A percentile compares a stretch with the other conserved stretches of the same genome.
These are phyloP conservation scores for Trichoderma erinaceum DNA, from an alignment of 495 filamentous ascomycete genomes.

Conservation along the genomic window DNA sequence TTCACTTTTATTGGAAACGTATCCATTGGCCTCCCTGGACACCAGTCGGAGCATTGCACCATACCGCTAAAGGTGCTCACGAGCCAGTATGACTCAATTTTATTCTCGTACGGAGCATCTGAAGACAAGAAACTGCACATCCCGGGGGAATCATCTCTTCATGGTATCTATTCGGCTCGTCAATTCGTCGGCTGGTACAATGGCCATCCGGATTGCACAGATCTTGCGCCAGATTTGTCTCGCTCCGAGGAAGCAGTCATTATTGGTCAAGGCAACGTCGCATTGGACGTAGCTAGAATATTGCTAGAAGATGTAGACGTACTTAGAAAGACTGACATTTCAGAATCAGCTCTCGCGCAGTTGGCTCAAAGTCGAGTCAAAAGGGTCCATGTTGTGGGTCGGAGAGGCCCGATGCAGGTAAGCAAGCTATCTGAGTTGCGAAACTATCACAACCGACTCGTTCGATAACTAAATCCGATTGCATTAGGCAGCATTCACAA, in stretches of 20 bases:
- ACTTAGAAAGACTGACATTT: conserved; percentile 79
- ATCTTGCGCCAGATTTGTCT: conserved; percentile 69
- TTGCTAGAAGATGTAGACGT: conserved; percentile 65
- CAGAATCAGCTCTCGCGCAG: conserved; percentile 70
- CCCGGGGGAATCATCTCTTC: conserved; percentile 65
- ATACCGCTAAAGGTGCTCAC: conserved; percentile 63
- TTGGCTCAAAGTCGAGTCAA: conserved; percentile 69
- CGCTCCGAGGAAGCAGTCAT: conserved; percentile 78
- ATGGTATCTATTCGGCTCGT: conserved; percentile 79
- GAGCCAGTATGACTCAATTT: conserved; percentile 83
- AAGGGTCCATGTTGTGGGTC: conserved; percentile 74
- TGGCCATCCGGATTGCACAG: conserved; percentile 76
- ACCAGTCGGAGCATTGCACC: conserved; percentile 39
- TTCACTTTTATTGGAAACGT: conserved; percentile 94
- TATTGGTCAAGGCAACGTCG: conserved; percentile 93
- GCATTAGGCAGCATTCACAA: conserved; percentile 76
- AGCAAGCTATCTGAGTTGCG: background rate
- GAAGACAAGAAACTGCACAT: conserved; percentile 74
- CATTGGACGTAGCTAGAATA: conserved; percentile 87
- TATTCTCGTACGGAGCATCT: conserved; percentile 89
- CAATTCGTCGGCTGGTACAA: conserved; percentile 99
- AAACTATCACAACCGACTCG: background rate
- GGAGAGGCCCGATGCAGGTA: conserved; percentile 82
- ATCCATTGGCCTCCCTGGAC: conserved; percentile 56
- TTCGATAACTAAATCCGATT: conserved; percentile 12